Conservation (phyloP, 148 eudicot genomes). For the Dianthus caryophyllus region DNA sequence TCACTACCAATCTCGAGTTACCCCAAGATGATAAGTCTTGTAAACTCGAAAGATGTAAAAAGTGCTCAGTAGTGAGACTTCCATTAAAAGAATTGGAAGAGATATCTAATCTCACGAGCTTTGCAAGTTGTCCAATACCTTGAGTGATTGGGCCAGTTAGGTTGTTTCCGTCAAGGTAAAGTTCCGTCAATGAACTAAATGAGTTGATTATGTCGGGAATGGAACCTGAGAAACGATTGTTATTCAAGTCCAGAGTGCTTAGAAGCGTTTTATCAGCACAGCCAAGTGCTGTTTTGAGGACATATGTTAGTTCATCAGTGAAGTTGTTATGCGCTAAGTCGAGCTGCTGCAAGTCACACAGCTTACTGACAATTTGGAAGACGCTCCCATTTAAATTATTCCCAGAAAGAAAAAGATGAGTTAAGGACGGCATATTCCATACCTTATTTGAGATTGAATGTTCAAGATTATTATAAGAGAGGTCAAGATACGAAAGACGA, state of each 20-base stretch:
- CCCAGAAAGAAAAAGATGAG: neutral
- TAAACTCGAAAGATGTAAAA: too few species aligned
- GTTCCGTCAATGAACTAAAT: constrained; percentile 5
- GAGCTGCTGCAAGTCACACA: constrained; percentile 8
- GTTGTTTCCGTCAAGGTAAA: neutral
- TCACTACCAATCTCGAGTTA: too few species aligned
- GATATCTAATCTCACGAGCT: neutral
- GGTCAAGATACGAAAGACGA: constrained; percentile 15
- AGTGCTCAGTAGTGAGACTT: neutral
- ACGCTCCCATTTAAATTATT: too few species aligned
- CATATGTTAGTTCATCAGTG: neutral
- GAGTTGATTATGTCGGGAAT: neutral
- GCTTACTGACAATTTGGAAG: neutral
- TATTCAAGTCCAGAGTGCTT: constrained; percentile 17
- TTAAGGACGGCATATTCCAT: constrained; percentile 4
- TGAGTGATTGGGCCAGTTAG: neutral
- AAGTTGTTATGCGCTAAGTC: neutral
- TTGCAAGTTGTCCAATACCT: neutral
- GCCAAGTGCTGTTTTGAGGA: constrained; percentile 3
- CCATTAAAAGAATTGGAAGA: neutral
- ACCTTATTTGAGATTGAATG: neutral
- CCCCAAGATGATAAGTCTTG: too few species aligned
- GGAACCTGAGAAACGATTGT: neutral
- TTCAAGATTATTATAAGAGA: neutral
- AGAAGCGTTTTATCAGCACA: neutral